Evolutionary conservation across 2,329 filamentous ascomycete species (phyloP), one percentile per base, ranked within the genome.

Genomic region (Chaetomiaceae sp.): DNA sequence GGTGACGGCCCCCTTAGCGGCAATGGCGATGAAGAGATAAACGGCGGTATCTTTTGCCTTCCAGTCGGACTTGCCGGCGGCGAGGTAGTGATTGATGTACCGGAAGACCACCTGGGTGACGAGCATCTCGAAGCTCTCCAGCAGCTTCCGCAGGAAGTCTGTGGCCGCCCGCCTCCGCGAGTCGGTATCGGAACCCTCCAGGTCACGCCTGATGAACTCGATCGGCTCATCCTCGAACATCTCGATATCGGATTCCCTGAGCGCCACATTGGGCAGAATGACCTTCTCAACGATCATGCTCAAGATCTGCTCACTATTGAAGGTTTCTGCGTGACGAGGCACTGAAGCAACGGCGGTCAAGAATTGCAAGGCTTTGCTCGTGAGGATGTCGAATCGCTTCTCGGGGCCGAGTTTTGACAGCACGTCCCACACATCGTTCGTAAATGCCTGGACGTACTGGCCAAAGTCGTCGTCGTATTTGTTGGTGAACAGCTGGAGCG

Each of bases 171-270:
- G 79, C 56, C 93, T 78, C 60, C 93, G 78, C 1, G 93, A 98
- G 63, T 97, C 93, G 45, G 86, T 94, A 66, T 98, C 93, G 2
- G 93, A 96, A 6, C 93, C 93, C 65, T 98, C 93, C 38, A 98
- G 73, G 65, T 98, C 93, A 59, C 89, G 80, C 53, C 93, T 80
- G 61, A 98, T 98, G 63, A 95, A 98, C 66, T 98, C 93, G 55
- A 98, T 98, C 0, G 93, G 93, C 70, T 98, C 94, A 62, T 98
- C 94, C 63, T 98, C 93, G 58, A 98, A 97, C 56, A 95, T 77
- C 65, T 98, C 93, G 45, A 95, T 78, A 56, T 98, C 94, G 0
- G 90, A 93, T 60, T 96, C 93, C 55, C 94, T 82, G 50, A 98
- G 72, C 14, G 86, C 85, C 48, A 98, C 81, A 60, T 98, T 98